Percentiles rank a stretch among this genome's conserved stretches.
phyloP scores from a whole-genome alignment of 768 basidiomycete genomes.

The Mycena floridula region DNA sequence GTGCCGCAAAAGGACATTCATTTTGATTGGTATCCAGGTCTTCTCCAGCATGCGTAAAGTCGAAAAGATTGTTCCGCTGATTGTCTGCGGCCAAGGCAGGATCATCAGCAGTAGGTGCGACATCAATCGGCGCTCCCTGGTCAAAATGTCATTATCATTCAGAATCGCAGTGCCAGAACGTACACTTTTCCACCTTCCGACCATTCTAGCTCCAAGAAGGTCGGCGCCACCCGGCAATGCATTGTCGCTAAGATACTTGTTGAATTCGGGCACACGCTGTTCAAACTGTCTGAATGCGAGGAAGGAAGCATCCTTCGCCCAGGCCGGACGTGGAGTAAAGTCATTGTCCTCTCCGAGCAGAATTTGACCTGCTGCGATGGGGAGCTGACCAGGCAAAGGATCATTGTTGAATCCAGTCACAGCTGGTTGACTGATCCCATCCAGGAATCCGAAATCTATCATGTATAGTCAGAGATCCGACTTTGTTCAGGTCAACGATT shows the following conservation, averaged over 20 bases:
- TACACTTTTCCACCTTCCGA: conserved; percentile 53
- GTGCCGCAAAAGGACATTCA: conserved; percentile 45
- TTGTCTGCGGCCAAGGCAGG: conserved; percentile 27
- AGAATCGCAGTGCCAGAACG: conserved; percentile 8
- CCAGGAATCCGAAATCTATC: conserved; percentile 41
- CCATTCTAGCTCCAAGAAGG: conserved; percentile 44
- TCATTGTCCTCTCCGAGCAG: conserved; percentile 41
- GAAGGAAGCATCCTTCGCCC: conserved; percentile 47
- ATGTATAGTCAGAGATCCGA: background rate
- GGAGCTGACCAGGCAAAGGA: conserved; percentile 28
- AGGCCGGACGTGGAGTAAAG: conserved; percentile 24
- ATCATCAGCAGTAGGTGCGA: conserved; percentile 38
- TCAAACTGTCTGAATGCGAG: conserved; percentile 45
- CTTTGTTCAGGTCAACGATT: background rate
- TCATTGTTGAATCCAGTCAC: conserved; percentile 32
- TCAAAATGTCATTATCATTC: background rate
- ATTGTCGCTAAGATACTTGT: conserved; percentile 36
- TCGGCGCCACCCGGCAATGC: conserved; percentile 37
- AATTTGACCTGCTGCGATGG: conserved; percentile 36
- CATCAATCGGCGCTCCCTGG: conserved; percentile 37
- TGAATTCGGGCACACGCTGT: conserved; percentile 48
- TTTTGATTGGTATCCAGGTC: conserved; percentile 19
- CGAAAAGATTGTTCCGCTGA: conserved; percentile 37
- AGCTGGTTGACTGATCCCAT: conserved; percentile 47
- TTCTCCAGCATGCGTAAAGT: conserved; percentile 21